These are phyloP conservation scores for Aspergillus sparsus DNA, from an alignment of 495 filamentous ascomycete genomes.

Conservation along the genomic window DNA sequence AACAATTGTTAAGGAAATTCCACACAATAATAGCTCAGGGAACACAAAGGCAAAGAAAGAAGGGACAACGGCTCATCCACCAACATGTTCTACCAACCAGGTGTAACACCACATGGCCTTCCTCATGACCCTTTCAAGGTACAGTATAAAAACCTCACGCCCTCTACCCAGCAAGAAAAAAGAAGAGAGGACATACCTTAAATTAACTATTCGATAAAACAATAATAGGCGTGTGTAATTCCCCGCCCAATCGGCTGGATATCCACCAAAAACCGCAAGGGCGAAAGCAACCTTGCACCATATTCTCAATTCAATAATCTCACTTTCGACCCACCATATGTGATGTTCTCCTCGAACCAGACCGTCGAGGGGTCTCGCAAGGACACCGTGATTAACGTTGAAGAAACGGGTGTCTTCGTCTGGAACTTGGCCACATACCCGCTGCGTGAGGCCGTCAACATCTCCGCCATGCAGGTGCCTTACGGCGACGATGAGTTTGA, in stretches of 20 bases:
- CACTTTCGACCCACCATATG: conserved; percentile 59
- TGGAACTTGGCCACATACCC: conserved; percentile 61
- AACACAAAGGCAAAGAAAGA: too few species aligned
- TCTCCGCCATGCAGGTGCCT: conserved; percentile 44
- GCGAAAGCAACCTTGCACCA: conserved; percentile 53
- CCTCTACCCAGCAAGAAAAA: background rate
- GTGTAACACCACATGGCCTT: conserved; percentile 38
- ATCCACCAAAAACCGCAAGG: conserved; percentile 36
- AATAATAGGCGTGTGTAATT: conserved; percentile 38
- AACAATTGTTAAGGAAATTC: background rate
- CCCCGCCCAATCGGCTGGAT: conserved; percentile 53
- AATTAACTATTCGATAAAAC: background rate
- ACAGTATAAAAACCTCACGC: background rate
- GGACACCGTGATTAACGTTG: conserved; percentile 55
- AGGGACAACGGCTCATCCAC: background rate
- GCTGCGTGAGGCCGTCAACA: conserved; percentile 54
- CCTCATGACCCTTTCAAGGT: conserved; percentile 49
- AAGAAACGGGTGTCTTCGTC: conserved; percentile 54
- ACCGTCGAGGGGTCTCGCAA: conserved; percentile 44
- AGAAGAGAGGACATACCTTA: background rate
- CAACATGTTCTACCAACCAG: conserved; percentile 41
- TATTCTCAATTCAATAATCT: conserved; percentile 63
- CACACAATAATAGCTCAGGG: background rate
- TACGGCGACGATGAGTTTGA: conserved; percentile 56
- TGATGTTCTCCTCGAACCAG: conserved; percentile 59